Evolutionary conservation across 139 green algal genomes (phyloP), one percentile per base, ranked within the genome.

Genomic region (Pseudopediastrum boryanum): DNA sequence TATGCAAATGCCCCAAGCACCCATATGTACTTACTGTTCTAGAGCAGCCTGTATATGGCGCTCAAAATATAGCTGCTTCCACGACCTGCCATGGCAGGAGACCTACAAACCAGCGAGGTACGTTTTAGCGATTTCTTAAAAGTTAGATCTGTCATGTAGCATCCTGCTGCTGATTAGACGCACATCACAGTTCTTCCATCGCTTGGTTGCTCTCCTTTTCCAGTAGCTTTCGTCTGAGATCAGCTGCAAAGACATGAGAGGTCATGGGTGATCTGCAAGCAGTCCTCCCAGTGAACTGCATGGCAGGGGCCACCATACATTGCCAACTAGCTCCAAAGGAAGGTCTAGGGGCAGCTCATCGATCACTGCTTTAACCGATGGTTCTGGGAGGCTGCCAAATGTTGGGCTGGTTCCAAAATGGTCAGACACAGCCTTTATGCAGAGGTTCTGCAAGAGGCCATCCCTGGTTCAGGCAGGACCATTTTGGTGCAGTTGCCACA

Each of bases 1-100:
- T 13, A 62, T 31, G 4, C 8, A 62, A 61, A 8, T 43, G 0
- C 4, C 23, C 9, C 21, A 29, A 29, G 0, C 5, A 41, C 63
- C 33, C 6, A 16, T 12, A 23, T 19, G 7, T 44, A 82, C 85
- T 84, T 64, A 94, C 85, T 88, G 77, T 64, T 96, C 92, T 3
- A 97, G 61, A 2, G 84, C 84, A 38, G 90, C 81, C 64, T 93
- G 78, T 39, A 97, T 54, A 73, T 94, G 93, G 4, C 83, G 83
- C 71, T 97, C 90, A 64, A 97, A 94, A 71, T 93, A 97, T 3
- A 95, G 78, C 85, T 97, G 92, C 84, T 96, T 95, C 90, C 89
- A 96, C 1, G 87, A 94, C 46, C 83, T 59, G 7, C 90, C 89
- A 65, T 95, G 90, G 79, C 83, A 6, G 70, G 56, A 0, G 46